Conservation (phyloP, 23 red algal genomes). For the Cyanidiococcus yangmingshanensis region DNA sequence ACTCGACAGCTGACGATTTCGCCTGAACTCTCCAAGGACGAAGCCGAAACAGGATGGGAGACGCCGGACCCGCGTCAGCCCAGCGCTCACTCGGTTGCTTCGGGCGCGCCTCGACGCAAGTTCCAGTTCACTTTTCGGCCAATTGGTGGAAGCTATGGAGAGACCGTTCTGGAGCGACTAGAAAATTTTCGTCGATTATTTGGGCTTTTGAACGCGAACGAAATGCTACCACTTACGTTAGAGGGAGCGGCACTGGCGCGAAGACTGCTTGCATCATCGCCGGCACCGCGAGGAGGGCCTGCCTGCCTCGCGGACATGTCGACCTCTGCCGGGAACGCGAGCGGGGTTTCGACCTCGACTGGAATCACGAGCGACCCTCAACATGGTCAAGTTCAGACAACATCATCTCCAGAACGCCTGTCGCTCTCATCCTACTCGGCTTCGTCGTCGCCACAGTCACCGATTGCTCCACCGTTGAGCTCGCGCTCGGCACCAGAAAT, state of each 20-base stretch:
- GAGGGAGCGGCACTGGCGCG: conserved; percentile 3
- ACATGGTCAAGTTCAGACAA: background rate
- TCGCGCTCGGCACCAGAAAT: background rate
- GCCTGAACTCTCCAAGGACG: too few species aligned
- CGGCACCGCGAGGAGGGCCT: conserved; percentile 6
- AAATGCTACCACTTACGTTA: conserved; percentile 2
- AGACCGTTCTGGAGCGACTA: conserved; percentile 9
- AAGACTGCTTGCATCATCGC: conserved; percentile 6
- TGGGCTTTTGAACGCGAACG: background rate
- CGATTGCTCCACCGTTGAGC: background rate
- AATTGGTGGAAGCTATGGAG: background rate
- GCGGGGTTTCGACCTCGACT: background rate
- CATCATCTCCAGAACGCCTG: background rate
- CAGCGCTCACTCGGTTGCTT: background rate
- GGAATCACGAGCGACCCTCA: background rate
- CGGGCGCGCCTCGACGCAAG: background rate
- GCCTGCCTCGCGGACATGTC: background rate
- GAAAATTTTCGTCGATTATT: conserved; percentile 11
- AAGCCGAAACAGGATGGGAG: too few species aligned
- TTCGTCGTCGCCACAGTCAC: background rate
- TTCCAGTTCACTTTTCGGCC: conserved; percentile 16
- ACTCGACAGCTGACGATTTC: too few species aligned
- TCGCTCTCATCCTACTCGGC: background rate
- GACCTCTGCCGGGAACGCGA: background rate
- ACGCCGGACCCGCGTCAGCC: background rate